Evolutionary conservation across 176 grass and related monocot species (phyloP).

Genomic region (Raddia distichophylla): DNA sequence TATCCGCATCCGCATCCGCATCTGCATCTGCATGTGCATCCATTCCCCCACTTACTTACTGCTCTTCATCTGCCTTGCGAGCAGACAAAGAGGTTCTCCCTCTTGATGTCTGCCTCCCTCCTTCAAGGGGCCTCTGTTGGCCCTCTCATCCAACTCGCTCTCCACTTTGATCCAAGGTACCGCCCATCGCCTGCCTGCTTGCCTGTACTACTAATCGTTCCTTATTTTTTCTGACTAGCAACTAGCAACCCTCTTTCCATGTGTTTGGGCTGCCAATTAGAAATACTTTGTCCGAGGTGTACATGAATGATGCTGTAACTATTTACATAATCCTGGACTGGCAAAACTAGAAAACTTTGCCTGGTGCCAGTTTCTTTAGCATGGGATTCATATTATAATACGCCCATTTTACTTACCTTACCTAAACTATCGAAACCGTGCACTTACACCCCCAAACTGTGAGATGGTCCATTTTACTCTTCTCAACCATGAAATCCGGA

Average conservation of each 20-base stretch:
- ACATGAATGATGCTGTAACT: no score
- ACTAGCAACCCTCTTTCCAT: not conserved
- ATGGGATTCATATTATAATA: not conserved
- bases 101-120: conserved; percentile 59
- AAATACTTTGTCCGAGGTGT: not conserved
- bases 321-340: not conserved
- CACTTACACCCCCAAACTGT: no score
- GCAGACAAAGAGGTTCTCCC: not conserved
- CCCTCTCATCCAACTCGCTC: conserved; percentile 45
- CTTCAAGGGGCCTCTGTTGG: conserved; percentile 65
- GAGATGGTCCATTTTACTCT: no score
- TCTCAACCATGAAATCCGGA: no score
- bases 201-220: no score
- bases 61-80: not conserved
- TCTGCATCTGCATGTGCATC: no score
- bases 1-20: not conserved
- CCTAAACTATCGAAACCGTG: no score
- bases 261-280: not conserved
- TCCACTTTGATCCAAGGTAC: conserved; percentile 68
- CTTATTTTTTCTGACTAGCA: no score
- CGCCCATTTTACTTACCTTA: no score
- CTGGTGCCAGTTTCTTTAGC: not conserved
- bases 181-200: not conserved
- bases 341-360: not conserved
- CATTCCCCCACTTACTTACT: no score